These are phyloP conservation scores for Cercis canadensis DNA, from an alignment of 306 rosid genomes.

Conservation along the genomic window DNA sequence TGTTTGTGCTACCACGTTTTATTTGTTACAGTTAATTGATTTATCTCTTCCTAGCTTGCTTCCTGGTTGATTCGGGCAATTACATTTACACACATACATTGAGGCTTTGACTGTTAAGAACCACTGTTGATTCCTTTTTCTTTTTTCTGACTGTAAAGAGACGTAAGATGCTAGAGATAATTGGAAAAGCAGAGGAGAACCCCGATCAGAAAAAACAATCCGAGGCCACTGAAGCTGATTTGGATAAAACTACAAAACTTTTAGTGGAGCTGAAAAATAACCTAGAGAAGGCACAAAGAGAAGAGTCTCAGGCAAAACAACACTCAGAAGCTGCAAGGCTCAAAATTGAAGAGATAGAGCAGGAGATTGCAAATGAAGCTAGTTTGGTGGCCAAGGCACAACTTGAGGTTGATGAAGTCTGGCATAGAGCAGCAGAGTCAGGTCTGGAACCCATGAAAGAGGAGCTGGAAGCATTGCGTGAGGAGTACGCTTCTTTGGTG, in stretches of 20 bases:
- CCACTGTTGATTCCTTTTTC: too few relatives aligned
- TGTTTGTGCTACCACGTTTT: too few relatives aligned
- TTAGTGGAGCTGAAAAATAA: slow-evolving; percentile 63
- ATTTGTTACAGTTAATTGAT: too few relatives aligned
- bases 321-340: slow-evolving; percentile 68
- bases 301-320: slow-evolving; percentile 67
- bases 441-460: slow-evolving; percentile 60
- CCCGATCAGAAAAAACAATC: slow-evolving; percentile 55
- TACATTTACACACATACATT: too few relatives aligned
- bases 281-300: slow-evolving; percentile 69
- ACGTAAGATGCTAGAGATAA: not conserved
- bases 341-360: slow-evolving; percentile 76
- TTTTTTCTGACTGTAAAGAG: too few relatives aligned
- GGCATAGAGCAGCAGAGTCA: slow-evolving; percentile 57
- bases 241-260: slow-evolving; percentile 58
- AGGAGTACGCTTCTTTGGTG: slow-evolving; percentile 64
- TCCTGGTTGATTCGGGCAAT: too few relatives aligned
- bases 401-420: slow-evolving; percentile 70
- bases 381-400: slow-evolving; percentile 77
- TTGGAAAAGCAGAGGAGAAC: slow-evolving; percentile 59
- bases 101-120: too few relatives aligned
- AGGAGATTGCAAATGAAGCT: slow-evolving; percentile 68
- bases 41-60: too few relatives aligned
- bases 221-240: slow-evolving; percentile 51
- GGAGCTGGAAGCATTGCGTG: slow-evolving; percentile 57